Evolutionary conservation across 768 basidiomycete genomes (phyloP).

Genomic region (Lentinula aciculospora): DNA sequence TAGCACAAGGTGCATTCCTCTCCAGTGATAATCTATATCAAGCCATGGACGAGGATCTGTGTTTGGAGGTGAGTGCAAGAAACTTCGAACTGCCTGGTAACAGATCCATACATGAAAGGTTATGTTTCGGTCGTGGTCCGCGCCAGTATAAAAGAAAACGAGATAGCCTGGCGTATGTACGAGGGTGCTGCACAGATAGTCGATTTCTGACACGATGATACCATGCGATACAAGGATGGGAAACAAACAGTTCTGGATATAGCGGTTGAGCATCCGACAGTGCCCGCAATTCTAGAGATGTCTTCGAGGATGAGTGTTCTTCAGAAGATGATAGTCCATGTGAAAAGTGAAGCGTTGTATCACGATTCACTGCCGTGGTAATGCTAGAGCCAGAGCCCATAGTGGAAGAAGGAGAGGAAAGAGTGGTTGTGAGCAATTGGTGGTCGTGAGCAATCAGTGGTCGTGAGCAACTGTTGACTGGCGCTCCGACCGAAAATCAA

Average conservation of each 20-base stretch:
- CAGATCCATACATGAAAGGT: slow-evolving; percentile 34
- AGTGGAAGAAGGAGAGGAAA: background rate
- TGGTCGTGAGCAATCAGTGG: too few species aligned
- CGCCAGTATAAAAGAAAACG: slow-evolving; percentile 33
- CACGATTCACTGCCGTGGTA: background rate
- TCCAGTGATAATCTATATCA: slow-evolving; percentile 38
- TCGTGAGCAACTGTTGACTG: too few species aligned
- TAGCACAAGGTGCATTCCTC: slow-evolving; percentile 28
- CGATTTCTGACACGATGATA: slow-evolving; percentile 11
- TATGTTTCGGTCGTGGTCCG: slow-evolving; percentile 56
- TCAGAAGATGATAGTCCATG: background rate
- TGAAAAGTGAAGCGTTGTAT: background rate
- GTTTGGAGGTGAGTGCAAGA: background rate
- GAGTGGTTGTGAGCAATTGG: background rate
- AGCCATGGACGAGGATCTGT: slow-evolving; percentile 53
- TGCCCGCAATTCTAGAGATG: background rate
- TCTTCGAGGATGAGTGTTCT: background rate
- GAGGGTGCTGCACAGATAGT: slow-evolving; percentile 16
- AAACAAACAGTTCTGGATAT: slow-evolving; percentile 13
- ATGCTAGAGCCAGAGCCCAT: slow-evolving; percentile 3
- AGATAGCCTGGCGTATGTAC: slow-evolving; percentile 12
- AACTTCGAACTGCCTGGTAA: background rate
- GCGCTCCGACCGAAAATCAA: too few species aligned
- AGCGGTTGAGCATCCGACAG: background rate
- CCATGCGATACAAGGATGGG: slow-evolving; percentile 14